Base-by-base conservation (phyloP, 441 rosid species). In the Populus tomentosa region DNA sequence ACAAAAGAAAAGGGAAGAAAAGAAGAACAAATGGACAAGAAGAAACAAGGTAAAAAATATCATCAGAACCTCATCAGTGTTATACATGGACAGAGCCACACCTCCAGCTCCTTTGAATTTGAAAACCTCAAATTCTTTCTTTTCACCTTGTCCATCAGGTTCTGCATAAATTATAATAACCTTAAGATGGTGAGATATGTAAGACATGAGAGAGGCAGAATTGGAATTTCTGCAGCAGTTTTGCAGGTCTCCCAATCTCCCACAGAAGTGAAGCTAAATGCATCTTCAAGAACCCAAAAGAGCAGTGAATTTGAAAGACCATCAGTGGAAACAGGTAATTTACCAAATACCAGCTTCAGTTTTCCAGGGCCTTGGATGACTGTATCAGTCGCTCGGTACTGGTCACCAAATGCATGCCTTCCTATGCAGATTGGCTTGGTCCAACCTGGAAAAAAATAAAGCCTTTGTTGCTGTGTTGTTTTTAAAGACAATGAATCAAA, bases 391-490 rank as follows among this genome's bases (percentile, higher is more conserved):
- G 99, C 98, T 63, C 92, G 80, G 85, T 93, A 93, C 84, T 95
- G 97, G 82, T 95, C 97, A 71, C 99, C 97, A 85, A 89, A 95
- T 70, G 98, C 97, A 93, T 93, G 99, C 78, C 98, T 90, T 70
- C 99, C 98, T 46, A 93, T 93, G 88, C 99, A 95, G 56, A 95
- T 95, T 80, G 98, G 97, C 86, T 87, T 92, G 6, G 91, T 88
- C 98, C 99, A 95, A 76, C 97, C 98, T 94, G 84, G 70, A 84
- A 30, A 30, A 35, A 73, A 50, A 72, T 35, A 80, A 5, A 9
- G 50, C 36, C 32, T 7, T 7, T 13, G 3, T 24, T 75, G 21
- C 24, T 67, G 16, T 5, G 10, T 13, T 46, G 24, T 50, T 56
- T 26, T 30, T 30, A 30, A 30, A 30, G 32, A 30, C 32, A 33